phyloP scores from a whole-genome alignment of 768 basidiomycete species.

The Termitomyces sp. region DNA sequence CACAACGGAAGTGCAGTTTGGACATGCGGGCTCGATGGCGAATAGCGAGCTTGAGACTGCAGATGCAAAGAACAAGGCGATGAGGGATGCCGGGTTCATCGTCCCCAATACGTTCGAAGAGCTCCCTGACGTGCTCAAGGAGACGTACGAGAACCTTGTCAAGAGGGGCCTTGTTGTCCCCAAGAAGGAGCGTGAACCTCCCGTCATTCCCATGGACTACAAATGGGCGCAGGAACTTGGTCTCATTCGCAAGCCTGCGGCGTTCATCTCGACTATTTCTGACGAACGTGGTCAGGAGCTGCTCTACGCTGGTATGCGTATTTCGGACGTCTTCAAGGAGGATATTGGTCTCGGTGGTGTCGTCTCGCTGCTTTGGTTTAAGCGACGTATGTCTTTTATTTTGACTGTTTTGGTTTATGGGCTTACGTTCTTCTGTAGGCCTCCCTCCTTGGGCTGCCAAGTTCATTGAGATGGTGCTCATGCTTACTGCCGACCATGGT shows the following conservation, averaged over 20 bases:
- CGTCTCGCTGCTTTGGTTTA: slow-evolving; percentile 95
- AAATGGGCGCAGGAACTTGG: slow-evolving; percentile 99
- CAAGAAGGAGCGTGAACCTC: slow-evolving; percentile 79
- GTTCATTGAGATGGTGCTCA: slow-evolving; percentile 99
- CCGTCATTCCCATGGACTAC: slow-evolving; percentile 99
- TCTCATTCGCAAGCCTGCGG: slow-evolving; percentile 96
- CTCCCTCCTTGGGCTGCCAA: slow-evolving; percentile 92
- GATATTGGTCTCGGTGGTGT: slow-evolving; percentile 97
- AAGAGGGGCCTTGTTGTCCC: slow-evolving; percentile 58
- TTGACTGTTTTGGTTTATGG: not conserved
- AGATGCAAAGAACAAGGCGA: slow-evolving; percentile 94
- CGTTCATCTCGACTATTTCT: slow-evolving; percentile 98
- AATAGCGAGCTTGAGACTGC: slow-evolving; percentile 98
- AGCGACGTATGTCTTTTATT: slow-evolving; percentile 53
- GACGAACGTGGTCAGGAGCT: slow-evolving; percentile 99
- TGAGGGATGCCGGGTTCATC: slow-evolving; percentile 92
- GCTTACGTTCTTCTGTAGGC: slow-evolving; percentile 19
- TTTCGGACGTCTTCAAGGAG: slow-evolving; percentile 97
- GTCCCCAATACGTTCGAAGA: slow-evolving; percentile 98
- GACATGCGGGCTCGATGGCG: slow-evolving; percentile 97
- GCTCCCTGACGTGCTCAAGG: slow-evolving; percentile 77
- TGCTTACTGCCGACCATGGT: slow-evolving; percentile 98
- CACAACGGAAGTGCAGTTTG: slow-evolving; percentile 98
- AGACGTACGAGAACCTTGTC: slow-evolving; percentile 83
- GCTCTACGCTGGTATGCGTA: slow-evolving; percentile 97